phyloP scores from a whole-genome alignment of 2,329 filamentous ascomycete species.

The Cytospora piceae region DNA sequence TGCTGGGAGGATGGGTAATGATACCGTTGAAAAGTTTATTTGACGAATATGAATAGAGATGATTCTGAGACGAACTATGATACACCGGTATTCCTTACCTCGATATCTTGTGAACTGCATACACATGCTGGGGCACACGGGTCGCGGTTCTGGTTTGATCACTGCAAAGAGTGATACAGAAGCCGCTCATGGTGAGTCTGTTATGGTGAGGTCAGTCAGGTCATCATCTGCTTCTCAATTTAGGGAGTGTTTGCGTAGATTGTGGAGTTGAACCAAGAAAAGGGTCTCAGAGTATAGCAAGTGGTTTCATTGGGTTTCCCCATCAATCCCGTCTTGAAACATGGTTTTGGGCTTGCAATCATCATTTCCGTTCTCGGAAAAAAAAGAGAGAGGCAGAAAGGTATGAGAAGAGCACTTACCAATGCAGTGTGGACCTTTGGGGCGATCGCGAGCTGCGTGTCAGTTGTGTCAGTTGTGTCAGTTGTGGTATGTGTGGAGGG shows the following conservation, averaged over 20 bases:
- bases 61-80: neutral
- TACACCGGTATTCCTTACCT: too few relatives aligned
- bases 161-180: too few relatives aligned
- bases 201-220: too few relatives aligned
- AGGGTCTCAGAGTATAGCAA: constrained; percentile 29
- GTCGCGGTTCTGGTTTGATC: too few relatives aligned
- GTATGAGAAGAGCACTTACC: neutral
- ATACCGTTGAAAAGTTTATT: too few relatives aligned
- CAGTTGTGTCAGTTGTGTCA: too few relatives aligned
- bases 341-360: constrained; percentile 36
- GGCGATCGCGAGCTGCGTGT: neutral
- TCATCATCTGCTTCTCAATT: neutral
- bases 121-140: too few relatives aligned
- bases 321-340: constrained; percentile 48
- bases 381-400: neutral
- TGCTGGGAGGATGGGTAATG: neutral
- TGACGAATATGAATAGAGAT: neutral
- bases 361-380: constrained; percentile 30
- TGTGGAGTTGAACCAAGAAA: neutral
- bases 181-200: neutral
- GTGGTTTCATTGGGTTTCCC: constrained; percentile 40
- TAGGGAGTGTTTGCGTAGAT: neutral
- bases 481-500: too few relatives aligned
- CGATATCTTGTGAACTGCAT: too few relatives aligned
- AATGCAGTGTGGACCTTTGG: neutral